Evolutionary conservation across 345 rosid genomes (phyloP).

Genomic region (Ailanthus altissimus): DNA sequence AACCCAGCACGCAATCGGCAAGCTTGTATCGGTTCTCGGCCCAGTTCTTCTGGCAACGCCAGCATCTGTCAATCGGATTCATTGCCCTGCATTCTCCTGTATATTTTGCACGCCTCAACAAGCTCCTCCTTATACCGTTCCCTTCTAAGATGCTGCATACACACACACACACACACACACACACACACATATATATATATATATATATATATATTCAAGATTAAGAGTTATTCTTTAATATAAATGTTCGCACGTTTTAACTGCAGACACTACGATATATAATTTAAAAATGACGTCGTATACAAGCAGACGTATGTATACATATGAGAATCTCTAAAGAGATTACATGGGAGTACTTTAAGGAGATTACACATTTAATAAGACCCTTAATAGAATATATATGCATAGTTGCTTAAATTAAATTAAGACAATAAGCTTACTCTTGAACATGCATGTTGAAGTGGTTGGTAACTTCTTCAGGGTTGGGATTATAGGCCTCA

Average conservation of each 20-base stretch:
- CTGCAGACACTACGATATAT: too few species aligned
- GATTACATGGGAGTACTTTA: too few species aligned
- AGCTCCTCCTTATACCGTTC: conserved; percentile 36
- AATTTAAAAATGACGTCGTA: too few species aligned
- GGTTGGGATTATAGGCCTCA: conserved; percentile 32
- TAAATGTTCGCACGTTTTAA: too few species aligned
- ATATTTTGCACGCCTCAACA: neutral
- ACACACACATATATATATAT: too few species aligned
- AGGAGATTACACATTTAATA: neutral
- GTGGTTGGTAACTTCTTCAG: conserved; percentile 24
- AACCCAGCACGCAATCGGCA: conserved; percentile 65
- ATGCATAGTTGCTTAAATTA: too few species aligned
- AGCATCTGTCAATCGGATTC: conserved; percentile 66
- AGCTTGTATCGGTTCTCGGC: conserved; percentile 52
- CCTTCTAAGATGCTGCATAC: neutral
- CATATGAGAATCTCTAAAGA: too few species aligned
- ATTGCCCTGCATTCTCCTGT: conserved; percentile 18
- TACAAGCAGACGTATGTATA: too few species aligned
- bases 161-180: too few species aligned
- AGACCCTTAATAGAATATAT: neutral
- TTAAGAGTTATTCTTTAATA: too few species aligned
- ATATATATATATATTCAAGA: too few species aligned
- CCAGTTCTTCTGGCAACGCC: conserved; percentile 62
- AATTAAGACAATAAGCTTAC: conserved; percentile 25
- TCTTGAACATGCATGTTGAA: conserved; percentile 26